phyloP scores from a whole-genome alignment of 2,329 filamentous ascomycete species.

The Erysiphe pulchra region DNA sequence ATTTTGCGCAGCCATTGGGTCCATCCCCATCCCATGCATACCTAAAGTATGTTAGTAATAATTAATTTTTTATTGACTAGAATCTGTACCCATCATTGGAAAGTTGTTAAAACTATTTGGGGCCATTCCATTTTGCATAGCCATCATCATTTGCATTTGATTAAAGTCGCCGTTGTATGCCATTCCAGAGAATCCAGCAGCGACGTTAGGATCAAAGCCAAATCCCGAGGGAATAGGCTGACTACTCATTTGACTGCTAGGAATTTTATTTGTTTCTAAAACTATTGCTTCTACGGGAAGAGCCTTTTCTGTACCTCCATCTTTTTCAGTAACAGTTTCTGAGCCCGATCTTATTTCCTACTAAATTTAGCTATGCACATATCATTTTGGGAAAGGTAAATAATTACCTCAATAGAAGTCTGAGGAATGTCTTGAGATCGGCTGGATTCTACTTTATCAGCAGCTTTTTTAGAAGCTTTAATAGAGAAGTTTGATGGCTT shows the following conservation, averaged over 20 bases:
- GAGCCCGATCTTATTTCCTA: constrained; percentile 14
- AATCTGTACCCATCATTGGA: constrained; percentile 64
- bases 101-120: constrained; percentile 29
- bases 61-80: not conserved
- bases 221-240: constrained; percentile 14
- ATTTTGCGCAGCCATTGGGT: constrained; percentile 48
- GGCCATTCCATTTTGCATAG: constrained; percentile 44
- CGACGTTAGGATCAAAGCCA: constrained; percentile 17
- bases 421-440: constrained; percentile 15
- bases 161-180: constrained; percentile 34
- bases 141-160: constrained; percentile 58
- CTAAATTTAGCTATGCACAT: no score
- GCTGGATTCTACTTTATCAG: constrained; percentile 2
- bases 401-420: constrained; percentile 15
- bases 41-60: constrained; percentile 20
- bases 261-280: constrained; percentile 3
- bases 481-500: constrained; percentile 2
- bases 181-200: constrained; percentile 18
- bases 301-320: constrained; percentile 3
- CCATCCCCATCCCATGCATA: constrained; percentile 69
- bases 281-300: constrained; percentile 4
- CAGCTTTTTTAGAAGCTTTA: constrained; percentile 1
- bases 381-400: not conserved
- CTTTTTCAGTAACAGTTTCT: constrained; percentile 8
- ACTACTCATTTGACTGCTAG: constrained; percentile 3